Conservation (phyloP, 2,329 filamentous ascomycete species). For the Epichloe brachyelytri region DNA sequence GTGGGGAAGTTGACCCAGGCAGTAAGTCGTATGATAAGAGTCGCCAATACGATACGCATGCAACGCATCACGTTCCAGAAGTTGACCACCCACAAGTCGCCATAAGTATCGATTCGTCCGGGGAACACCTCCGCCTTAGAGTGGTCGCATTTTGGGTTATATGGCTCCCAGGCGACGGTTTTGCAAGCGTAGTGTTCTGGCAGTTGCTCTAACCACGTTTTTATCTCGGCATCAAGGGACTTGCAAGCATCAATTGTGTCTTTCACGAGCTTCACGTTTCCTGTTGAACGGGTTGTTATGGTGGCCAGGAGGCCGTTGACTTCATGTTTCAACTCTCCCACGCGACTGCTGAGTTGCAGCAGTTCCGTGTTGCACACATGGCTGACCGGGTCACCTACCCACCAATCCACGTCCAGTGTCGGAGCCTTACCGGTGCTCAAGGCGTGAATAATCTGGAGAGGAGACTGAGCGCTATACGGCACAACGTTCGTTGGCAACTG, state of each 20-base stretch:
- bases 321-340: slow-evolving; percentile 40
- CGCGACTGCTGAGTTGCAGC: slow-evolving; percentile 37
- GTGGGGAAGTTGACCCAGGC: slow-evolving; percentile 47
- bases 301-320: slow-evolving; percentile 35
- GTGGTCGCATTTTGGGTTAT: slow-evolving; percentile 37
- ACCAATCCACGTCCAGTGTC: slow-evolving; percentile 42
- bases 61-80: slow-evolving; percentile 42
- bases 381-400: slow-evolving; percentile 37
- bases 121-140: slow-evolving; percentile 41
- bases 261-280: slow-evolving; percentile 36
- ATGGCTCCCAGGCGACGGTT: slow-evolving; percentile 43
- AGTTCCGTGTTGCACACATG: slow-evolving; percentile 32
- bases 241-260: slow-evolving; percentile 38
- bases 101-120: slow-evolving; percentile 45
- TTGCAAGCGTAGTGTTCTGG: slow-evolving; percentile 35
- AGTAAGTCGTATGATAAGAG: slow-evolving; percentile 41
- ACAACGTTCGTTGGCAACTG: no score
- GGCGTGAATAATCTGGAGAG: slow-evolving; percentile 38
- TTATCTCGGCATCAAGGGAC: slow-evolving; percentile 36
- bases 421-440: slow-evolving; percentile 39
- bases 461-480: background rate
- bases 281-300: slow-evolving; percentile 28
- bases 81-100: slow-evolving; percentile 43
- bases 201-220: slow-evolving; percentile 34
- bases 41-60: slow-evolving; percentile 38